Base-by-base conservation (phyloP, 345 rosid species). In the Erysimum cheiranthoides region DNA sequence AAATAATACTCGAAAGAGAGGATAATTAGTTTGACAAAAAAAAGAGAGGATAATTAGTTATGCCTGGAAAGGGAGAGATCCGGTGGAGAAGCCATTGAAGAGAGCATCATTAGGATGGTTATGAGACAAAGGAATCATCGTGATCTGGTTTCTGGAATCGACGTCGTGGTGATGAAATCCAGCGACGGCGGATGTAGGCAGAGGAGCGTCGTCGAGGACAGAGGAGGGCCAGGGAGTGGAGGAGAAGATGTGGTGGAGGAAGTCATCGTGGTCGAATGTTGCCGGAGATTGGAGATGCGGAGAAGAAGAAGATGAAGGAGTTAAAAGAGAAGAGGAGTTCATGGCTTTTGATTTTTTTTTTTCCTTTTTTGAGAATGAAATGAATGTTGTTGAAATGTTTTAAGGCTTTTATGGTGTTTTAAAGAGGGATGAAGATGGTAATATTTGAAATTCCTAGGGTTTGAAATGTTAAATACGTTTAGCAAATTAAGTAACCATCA, bases 201-300 rank as follows among this genome's bases (percentile, higher is more conserved):
- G 71, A 51, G 68, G 28, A 30, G 45, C 39, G 36, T 65, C 65
- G 45, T 77, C 80, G 38, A 71, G 73, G 21, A 49, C 67, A 40
- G 71, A 78, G 5, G 81, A 78, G 10, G 81, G 82, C 25, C 93
- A 81, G 58, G 96, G 88, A 67, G 87, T 62, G 35, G 86, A 53
- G 50, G 97, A 88, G 65, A 89, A 85, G 86, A 91, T 87, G 73
- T 91, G 93, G 16, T 88, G 89, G 10, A 91, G 88, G 82, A 93
- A 91, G 70, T 89, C 98, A 64, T 90, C 96, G 54, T 83, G 84
- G 60, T 77, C 80, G 36, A 76, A 76, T 6, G 64, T 76, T 8
- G 79, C 46, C 3, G 74, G 74, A 42, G 79, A 61, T 8, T 76
- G 79, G 16, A 77, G 71, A 54, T 69, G 80, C 4, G 75, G 43